phyloP scores from a whole-genome alignment of 2,329 filamentous ascomycete species.

The Lecanoromycetidae sp. region DNA sequence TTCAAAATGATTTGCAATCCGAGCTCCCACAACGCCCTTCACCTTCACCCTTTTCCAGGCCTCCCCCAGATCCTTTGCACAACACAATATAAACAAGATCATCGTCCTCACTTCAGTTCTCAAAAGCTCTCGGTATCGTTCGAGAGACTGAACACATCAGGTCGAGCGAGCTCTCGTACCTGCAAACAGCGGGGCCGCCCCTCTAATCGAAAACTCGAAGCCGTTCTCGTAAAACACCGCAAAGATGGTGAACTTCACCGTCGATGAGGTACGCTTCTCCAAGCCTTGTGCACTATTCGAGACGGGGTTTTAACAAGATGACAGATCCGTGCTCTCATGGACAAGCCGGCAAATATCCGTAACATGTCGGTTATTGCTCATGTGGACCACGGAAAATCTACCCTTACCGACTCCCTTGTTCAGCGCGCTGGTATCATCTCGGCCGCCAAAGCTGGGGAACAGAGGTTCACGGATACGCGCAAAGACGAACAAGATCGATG shows the following conservation, averaged over 20 bases:
- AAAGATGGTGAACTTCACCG: constrained; percentile 99
- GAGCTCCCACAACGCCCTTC: too few species aligned
- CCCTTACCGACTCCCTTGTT: constrained; percentile 96
- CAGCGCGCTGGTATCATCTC: constrained; percentile 99
- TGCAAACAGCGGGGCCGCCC: constrained; percentile 21
- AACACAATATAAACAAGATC: not conserved
- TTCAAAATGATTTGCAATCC: too few species aligned
- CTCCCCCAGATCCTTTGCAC: not conserved
- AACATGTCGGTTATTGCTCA: constrained; percentile 99
- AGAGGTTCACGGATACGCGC: constrained; percentile 92
- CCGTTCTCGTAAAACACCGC: constrained; percentile 50
- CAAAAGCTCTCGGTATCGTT: constrained; percentile 19
- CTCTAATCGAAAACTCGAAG: constrained; percentile 19
- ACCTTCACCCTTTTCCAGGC: not conserved
- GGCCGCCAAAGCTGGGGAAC: constrained; percentile 89
- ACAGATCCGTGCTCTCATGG: constrained; percentile 38
- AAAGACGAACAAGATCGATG: constrained; percentile 98
- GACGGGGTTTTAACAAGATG: constrained; percentile 17
- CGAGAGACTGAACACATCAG: constrained; percentile 23
- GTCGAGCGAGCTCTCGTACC: constrained; percentile 35
- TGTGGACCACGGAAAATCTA: constrained; percentile 99
- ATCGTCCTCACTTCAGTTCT: not conserved
- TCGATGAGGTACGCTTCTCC: constrained; percentile 56
- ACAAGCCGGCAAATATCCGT: constrained; percentile 50
- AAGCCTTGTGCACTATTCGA: not conserved